Percentiles rank a stretch among this genome's conserved stretches.
These are phyloP conservation scores for Heimioporus sp. DNA, from an alignment of 768 basidiomycete species.

Conservation along the genomic window DNA sequence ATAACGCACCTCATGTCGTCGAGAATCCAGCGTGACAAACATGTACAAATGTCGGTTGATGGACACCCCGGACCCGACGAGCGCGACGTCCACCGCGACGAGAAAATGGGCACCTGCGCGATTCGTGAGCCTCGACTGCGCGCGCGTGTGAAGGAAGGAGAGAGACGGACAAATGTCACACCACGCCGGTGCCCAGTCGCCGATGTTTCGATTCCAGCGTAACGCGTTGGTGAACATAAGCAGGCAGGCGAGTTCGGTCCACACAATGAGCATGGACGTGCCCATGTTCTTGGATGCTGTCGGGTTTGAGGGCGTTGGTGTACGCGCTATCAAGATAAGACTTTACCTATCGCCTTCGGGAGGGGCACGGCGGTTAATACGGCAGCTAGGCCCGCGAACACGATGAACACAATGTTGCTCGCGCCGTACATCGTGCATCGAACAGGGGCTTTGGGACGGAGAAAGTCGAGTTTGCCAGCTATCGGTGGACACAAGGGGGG, in stretches of 20 bases:
- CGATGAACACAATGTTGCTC: slow-evolving; percentile 21
- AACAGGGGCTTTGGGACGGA: not conserved
- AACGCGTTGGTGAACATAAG: slow-evolving; percentile 34
- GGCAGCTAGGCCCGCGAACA: slow-evolving; percentile 37
- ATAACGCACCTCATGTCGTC: slow-evolving; percentile 7
- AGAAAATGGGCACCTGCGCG: slow-evolving; percentile 29
- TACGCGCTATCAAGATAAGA: not conserved
- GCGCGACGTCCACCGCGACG: slow-evolving; percentile 33
- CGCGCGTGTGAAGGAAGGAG: not conserved
- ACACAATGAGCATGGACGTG: slow-evolving; percentile 33
- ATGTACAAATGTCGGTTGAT: slow-evolving; percentile 50
- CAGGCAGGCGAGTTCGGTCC: slow-evolving; percentile 29
- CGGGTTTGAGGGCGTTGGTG: not conserved
- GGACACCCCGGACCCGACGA: slow-evolving; percentile 41
- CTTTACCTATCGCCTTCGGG: slow-evolving; percentile 56
- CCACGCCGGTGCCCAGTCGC: slow-evolving; percentile 41
- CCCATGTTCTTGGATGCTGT: slow-evolving; percentile 29
- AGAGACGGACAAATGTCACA: slow-evolving; percentile 55
- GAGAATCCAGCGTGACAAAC: slow-evolving; percentile 32
- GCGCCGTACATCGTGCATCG: slow-evolving; percentile 4
- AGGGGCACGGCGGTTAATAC: slow-evolving; percentile 44
- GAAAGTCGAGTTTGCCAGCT: too few relatives aligned
- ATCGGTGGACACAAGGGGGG: too few relatives aligned
- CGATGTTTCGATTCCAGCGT: slow-evolving; percentile 35
- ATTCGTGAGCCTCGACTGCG: too few relatives aligned